Base-by-base conservation (phyloP, 495 filamentous ascomycete species). In the Lepraria neglecta region DNA sequence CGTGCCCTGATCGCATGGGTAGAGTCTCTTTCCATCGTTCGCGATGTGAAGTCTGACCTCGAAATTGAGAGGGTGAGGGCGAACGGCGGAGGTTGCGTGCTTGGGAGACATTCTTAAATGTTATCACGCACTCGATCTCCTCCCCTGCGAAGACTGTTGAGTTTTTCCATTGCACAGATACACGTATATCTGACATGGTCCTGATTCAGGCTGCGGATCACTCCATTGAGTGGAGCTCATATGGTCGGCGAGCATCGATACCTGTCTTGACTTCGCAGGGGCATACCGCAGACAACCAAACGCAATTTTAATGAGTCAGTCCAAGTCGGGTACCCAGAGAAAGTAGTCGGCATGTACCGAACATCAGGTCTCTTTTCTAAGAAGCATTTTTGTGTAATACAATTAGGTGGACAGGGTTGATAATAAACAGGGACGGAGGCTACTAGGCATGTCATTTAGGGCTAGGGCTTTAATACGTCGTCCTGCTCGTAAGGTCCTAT, bases 131-230 rank as follows among this genome's bases (percentile, higher is more conserved):
- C 75, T 92, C 87, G 67, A 97, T 80, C 67, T 91, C 85, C 76
- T 97, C 94, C 64, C 95, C 95, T 35, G 95, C 89, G 73, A 96
- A 97, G 64, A 98, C 90, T 50, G 86, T 90, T 72, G 87, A 84
- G 68, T 89, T 89, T 71, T 87, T 88, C 90, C 87, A 97, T 75
- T 87, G 84, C 70, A 98, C 89, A 69, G 92, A 97, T 72, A 97
- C 92, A 68, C 90, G 87, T 69, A 98, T 91, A 77, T 95, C 81
- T 62, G 78, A 77, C 70, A 69, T 74, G 28, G 50, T 54, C 24
- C 56, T 55, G 52, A 67, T 47, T 44, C 40, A 33, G 48, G 31
- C 21, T 47, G 42, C 27, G 27, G 43, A 28, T 63, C 60, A 64
- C 62, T 53, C 57, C 61, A 56, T 47, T 3, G 27, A 52, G 30